Conservation (phyloP, 2,329 filamentous ascomycete genomes). For the Lasiodiplodia citricola region DNA sequence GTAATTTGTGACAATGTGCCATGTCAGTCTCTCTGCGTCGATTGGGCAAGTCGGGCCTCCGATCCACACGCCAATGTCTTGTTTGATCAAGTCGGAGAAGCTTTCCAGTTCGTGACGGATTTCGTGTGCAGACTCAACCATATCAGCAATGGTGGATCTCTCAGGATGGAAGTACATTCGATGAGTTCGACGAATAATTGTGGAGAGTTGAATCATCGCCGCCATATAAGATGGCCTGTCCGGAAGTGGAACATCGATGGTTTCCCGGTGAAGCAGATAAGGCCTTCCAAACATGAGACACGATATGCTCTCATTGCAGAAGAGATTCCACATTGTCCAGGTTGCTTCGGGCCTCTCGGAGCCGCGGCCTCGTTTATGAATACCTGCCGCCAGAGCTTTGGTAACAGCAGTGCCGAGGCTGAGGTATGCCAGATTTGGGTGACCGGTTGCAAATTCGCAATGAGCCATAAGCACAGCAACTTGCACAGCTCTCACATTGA, state of each 20-base stretch:
- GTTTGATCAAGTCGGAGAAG: background rate
- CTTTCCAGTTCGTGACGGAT: background rate
- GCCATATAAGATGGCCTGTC: background rate
- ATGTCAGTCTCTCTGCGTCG: background rate
- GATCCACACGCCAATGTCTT: background rate
- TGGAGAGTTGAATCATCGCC: background rate
- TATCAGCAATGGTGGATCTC: background rate
- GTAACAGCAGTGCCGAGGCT: conserved; percentile 1
- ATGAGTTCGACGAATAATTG: background rate
- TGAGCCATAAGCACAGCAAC: conserved; percentile 5
- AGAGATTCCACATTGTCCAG: conserved; percentile 7
- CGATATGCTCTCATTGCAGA: conserved; percentile 14
- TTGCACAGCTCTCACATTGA: conserved; percentile 17
- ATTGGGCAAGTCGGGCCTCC: background rate
- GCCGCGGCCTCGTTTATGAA: background rate
- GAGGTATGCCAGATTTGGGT: conserved; percentile 7
- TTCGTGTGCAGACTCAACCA: background rate
- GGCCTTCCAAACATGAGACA: conserved; percentile 8
- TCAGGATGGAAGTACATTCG: conserved; percentile 1
- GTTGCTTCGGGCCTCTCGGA: background rate
- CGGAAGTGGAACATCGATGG: background rate
- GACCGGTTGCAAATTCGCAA: conserved; percentile 10
- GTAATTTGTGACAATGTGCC: background rate
- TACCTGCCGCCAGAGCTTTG: conserved; percentile 1
- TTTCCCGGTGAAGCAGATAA: background rate